Evolutionary conservation across 768 basidiomycete species (phyloP), one percentile per base, ranked within the genome.

Genomic region (Termitomyces sp.): DNA sequence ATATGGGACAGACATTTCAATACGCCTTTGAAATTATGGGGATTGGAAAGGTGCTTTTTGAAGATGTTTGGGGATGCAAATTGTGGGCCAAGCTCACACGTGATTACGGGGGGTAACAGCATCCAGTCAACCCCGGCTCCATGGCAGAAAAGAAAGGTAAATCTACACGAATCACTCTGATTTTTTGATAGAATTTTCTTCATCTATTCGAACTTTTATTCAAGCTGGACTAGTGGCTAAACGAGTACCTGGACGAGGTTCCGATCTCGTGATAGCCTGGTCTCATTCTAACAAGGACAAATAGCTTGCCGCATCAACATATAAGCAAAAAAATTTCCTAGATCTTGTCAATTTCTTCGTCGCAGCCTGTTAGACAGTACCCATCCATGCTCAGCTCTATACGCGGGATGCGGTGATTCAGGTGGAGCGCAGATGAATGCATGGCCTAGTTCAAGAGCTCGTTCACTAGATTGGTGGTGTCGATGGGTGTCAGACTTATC

Each of bases 311-410:
- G 59, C 43, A 62, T 45, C 7, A 3, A 36, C 57, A 63, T 63
- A 63, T 47, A 62, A 31, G 6, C 2, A 2, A 25, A n/a, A n/a
- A 32, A 59, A 2, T 40, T 49, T 31, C 5, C 2, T 17, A 14
- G 2, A 2, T 38, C 4, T 5, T 6, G 31, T 25, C 55, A 43
- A 56, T 9, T 66, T 67, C 59, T 58, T 70, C 49, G 71, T 76
- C 83, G 86, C 86, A 79, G 73, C 86, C 84, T 81, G 72, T 70
- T 83, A 87, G 87, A 88, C 86, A 88, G 86, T 88, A 81, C 86
- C 86, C 82, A 81, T 77, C 80, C 81, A 74, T 72, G 68, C 60
- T 57, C 62, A 63, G 63, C 62, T 59, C 57, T 59, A 83, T 74
- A 76, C 62, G 61, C 67, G 67, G 80, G 79, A 73, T 80, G 83